phyloP scores from a whole-genome alignment of 306 rosid genomes.

The Prunus davidiana region DNA sequence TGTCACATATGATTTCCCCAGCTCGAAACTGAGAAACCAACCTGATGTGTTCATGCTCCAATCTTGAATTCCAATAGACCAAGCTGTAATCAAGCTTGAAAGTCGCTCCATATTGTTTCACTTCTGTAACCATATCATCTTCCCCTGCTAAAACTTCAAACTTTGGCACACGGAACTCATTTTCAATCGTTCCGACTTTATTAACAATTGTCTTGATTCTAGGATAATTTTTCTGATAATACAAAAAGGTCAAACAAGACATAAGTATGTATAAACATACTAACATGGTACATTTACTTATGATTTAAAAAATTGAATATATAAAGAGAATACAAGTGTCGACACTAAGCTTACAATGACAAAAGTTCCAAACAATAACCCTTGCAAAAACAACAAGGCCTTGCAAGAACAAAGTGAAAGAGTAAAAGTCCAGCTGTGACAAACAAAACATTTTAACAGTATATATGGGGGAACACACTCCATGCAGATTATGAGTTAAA shows the following conservation, averaged over 20 bases:
- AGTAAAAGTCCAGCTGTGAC: background rate
- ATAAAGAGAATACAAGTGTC: background rate
- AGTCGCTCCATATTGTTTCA: constrained; percentile 90
- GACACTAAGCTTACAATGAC: background rate
- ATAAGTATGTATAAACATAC: background rate
- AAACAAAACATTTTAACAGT: background rate
- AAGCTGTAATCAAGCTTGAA: constrained; percentile 87
- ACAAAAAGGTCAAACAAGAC: constrained; percentile 6
- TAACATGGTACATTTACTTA: background rate
- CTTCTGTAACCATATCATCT: constrained; percentile 75
- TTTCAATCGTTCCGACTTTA: constrained; percentile 85
- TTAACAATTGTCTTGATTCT: constrained; percentile 87
- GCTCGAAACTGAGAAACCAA: constrained; percentile 75
- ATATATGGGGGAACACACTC: background rate
- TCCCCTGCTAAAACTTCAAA: constrained; percentile 86
- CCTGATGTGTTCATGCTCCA: constrained; percentile 92
- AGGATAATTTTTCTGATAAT: constrained; percentile 83
- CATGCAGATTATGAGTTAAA: background rate
- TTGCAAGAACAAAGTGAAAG: background rate
- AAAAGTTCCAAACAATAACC: background rate
- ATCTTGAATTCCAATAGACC: constrained; percentile 97
- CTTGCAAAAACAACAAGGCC: background rate
- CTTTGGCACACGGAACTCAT: constrained; percentile 89
- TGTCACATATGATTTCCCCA: constrained; percentile 82
- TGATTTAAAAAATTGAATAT: background rate